Evolutionary conservation across 2,329 filamentous ascomycete species (phyloP).

Genomic region (Pleoardoris graminearum): DNA sequence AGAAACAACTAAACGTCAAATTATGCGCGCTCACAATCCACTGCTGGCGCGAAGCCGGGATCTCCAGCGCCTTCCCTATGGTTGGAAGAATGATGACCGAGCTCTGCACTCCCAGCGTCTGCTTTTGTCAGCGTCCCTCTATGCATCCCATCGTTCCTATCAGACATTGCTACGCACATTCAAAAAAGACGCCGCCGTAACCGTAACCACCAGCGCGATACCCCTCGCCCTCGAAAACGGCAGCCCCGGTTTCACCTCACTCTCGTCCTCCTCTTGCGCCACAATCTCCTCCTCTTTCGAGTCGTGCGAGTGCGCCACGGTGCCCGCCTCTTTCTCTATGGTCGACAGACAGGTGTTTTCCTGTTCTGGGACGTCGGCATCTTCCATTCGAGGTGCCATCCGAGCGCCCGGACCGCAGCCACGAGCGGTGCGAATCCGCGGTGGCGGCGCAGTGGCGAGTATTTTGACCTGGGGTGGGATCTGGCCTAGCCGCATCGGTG

Average conservation of each 20-base stretch:
- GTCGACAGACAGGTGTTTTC: background rate
- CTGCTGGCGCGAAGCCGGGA: slow-evolving; percentile 63
- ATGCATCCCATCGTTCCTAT: too few species aligned
- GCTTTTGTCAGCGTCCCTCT: slow-evolving; percentile 4
- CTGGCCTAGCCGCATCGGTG: background rate
- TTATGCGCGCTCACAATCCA: slow-evolving; percentile 70
- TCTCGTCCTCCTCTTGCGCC: slow-evolving; percentile 6
- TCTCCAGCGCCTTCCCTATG: slow-evolving; percentile 60
- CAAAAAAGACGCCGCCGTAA: slow-evolving; percentile 36
- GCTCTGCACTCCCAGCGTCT: slow-evolving; percentile 61
- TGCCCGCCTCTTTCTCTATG: slow-evolving; percentile 10
- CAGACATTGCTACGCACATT: slow-evolving; percentile 39
- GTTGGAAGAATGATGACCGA: slow-evolving; percentile 66
- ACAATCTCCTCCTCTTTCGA: slow-evolving; percentile 12
- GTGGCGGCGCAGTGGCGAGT: background rate
- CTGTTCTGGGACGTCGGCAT: background rate
- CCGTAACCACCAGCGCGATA: slow-evolving; percentile 33
- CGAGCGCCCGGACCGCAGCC: background rate
- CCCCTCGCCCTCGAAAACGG: slow-evolving; percentile 38
- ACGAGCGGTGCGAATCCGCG: background rate
- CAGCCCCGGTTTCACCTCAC: slow-evolving; percentile 1
- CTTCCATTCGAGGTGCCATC: background rate
- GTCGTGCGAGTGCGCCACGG: slow-evolving; percentile 7
- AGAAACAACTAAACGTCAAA: slow-evolving; percentile 68
- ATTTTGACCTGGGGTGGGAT: background rate